A percentile compares a stretch with the other conserved stretches of the same genome.
These are phyloP conservation scores for Ustulina deusta DNA, from an alignment of 2,329 filamentous ascomycete species.

Conservation along the genomic window DNA sequence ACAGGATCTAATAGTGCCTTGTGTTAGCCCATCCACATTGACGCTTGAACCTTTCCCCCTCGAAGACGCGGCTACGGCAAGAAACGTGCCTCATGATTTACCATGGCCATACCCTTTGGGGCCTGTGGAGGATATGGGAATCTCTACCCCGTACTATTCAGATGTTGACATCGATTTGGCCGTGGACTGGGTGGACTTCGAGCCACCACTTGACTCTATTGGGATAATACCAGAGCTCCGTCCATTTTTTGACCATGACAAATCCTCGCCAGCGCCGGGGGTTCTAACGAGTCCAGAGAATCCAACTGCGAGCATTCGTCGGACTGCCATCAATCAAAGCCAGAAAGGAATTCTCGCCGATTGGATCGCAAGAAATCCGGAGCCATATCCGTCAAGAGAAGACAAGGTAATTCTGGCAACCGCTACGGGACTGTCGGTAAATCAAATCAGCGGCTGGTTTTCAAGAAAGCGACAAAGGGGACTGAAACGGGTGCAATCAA, in stretches of 20 bases:
- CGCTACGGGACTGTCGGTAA: neutral
- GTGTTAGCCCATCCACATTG: neutral
- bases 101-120: neutral
- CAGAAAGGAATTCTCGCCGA: neutral
- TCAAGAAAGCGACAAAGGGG: neutral
- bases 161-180: neutral
- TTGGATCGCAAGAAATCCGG: neutral
- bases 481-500: neutral
- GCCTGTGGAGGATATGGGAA: neutral
- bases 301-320: neutral
- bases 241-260: neutral
- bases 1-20: too few species aligned
- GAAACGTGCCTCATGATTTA: neutral
- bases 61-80: neutral
- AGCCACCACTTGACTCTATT: neutral
- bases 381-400: conserved; percentile 3
- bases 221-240: neutral
- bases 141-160: neutral
- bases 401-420: neutral
- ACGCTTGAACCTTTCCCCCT: neutral
- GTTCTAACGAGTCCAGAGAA: neutral
- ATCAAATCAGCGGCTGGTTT: conserved; percentile 2
- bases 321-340: neutral
- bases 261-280: neutral
- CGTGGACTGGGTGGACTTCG: neutral